Evolutionary conservation across 148 eudicot genomes (phyloP).

Genomic region (Rhododendron henanense): DNA sequence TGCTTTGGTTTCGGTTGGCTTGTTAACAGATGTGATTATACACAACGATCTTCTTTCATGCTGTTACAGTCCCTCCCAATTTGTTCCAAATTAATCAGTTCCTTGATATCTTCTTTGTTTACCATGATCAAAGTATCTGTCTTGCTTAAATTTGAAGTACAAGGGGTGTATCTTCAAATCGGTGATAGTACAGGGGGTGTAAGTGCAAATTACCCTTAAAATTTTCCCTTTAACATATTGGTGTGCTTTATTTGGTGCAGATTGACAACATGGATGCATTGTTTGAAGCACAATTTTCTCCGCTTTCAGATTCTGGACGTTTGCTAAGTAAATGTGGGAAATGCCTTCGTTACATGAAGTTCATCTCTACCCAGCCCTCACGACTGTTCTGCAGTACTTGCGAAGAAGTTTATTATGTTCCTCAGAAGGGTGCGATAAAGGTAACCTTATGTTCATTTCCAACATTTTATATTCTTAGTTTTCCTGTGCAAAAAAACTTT

Average conservation of each 20-base stretch:
- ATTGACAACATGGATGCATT: slow-evolving; percentile 92
- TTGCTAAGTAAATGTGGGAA: slow-evolving; percentile 88
- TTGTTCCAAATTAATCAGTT: slow-evolving; percentile 8
- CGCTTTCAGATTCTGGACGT: slow-evolving; percentile 87
- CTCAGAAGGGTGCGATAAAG: slow-evolving; percentile 88
- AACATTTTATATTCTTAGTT: neutral
- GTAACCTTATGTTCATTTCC: slow-evolving; percentile 21
- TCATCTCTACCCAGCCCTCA: slow-evolving; percentile 67
- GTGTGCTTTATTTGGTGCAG: slow-evolving; percentile 41
- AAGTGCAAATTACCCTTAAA: too few relatives aligned
- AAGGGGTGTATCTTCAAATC: too few relatives aligned
- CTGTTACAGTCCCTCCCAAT: neutral
- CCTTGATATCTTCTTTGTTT: neutral
- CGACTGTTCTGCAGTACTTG: slow-evolving; percentile 83
- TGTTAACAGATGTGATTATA: neutral
- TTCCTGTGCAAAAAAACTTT: neutral
- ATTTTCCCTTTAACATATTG: neutral
- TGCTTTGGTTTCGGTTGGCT: neutral
- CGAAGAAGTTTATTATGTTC: slow-evolving; percentile 92
- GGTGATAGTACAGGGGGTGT: too few relatives aligned
- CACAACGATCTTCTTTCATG: neutral
- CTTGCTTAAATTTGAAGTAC: too few relatives aligned
- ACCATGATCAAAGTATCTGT: neutral
- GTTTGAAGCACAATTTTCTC: slow-evolving; percentile 97
- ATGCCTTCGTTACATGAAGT: slow-evolving; percentile 88